phyloP scores from a whole-genome alignment of 495 filamentous ascomycete species.

The Durotheca rogersii region DNA sequence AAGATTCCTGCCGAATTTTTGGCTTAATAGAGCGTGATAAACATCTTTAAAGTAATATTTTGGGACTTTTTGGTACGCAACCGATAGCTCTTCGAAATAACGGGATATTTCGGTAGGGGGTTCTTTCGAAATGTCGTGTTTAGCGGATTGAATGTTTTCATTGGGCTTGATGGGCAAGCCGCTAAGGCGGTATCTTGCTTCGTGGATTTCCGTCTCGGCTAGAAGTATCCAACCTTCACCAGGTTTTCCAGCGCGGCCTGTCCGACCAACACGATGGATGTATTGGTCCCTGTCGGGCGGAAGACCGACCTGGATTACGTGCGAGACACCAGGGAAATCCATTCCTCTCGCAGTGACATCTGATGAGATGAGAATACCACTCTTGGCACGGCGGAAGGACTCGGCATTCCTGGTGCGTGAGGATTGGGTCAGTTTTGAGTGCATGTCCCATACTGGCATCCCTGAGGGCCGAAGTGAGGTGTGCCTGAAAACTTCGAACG shows the following conservation, averaged over 20 bases:
- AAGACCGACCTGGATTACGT: constrained; percentile 82
- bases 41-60: constrained; percentile 33
- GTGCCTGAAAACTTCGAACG: constrained; percentile 56
- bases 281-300: constrained; percentile 76
- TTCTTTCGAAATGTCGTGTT: constrained; percentile 48
- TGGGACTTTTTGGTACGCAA: constrained; percentile 37
- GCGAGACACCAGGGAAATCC: constrained; percentile 92
- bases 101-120: constrained; percentile 37
- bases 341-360: constrained; percentile 95
- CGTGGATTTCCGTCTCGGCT: constrained; percentile 56
- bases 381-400: constrained; percentile 61
- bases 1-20: constrained; percentile 34
- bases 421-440: constrained; percentile 72
- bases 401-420: constrained; percentile 67
- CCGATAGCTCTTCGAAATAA: constrained; percentile 41
- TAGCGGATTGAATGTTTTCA: constrained; percentile 46
- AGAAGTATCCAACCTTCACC: constrained; percentile 82
- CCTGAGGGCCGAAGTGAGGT: constrained; percentile 11
- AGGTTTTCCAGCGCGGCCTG: constrained; percentile 66
- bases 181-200: constrained; percentile 52
- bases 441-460: constrained; percentile 65
- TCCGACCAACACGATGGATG: constrained; percentile 83
- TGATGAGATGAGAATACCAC: constrained; percentile 81
- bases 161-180: constrained; percentile 68
- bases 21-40: constrained; percentile 55